These are phyloP conservation scores for Omphalea diandra DNA, from an alignment of 441 rosid genomes.

Conservation along the genomic window DNA sequence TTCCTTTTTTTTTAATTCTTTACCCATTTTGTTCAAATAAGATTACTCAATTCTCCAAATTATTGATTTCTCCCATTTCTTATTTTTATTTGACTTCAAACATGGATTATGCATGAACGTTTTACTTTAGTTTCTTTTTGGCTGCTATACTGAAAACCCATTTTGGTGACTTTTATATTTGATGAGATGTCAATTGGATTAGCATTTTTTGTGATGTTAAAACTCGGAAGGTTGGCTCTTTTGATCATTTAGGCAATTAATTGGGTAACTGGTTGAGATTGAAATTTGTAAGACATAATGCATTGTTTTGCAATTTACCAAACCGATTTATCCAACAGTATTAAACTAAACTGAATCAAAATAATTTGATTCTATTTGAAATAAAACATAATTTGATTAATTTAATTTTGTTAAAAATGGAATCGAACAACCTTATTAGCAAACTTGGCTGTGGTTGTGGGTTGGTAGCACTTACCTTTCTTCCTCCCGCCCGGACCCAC, in stretches of 20 bases:
- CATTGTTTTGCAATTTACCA: background rate
- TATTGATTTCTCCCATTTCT: conserved; percentile 3
- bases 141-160: conserved; percentile 10
- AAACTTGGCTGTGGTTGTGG: too few relatives aligned
- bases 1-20: background rate
- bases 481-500: too few relatives aligned
- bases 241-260: background rate
- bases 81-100: conserved; percentile 1
- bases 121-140: background rate
- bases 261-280: background rate
- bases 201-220: background rate
- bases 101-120: background rate
- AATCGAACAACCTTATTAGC: too few relatives aligned
- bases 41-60: conserved; percentile 16
- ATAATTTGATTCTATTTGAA: too few relatives aligned
- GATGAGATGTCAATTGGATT: background rate
- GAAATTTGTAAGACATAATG: background rate
- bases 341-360: too few relatives aligned
- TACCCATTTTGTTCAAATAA: conserved; percentile 4
- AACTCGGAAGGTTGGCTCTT: conserved; percentile 9
- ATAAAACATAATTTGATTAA: too few relatives aligned
- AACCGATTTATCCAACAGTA: too few relatives aligned
- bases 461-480: too few relatives aligned
- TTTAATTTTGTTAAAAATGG: too few relatives aligned
- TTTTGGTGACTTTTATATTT: conserved; percentile 5